Percentiles rank a stretch among this genome's conserved stretches.
phyloP scores from a whole-genome alignment of 441 rosid species.

The Aquilaria agallochum region DNA sequence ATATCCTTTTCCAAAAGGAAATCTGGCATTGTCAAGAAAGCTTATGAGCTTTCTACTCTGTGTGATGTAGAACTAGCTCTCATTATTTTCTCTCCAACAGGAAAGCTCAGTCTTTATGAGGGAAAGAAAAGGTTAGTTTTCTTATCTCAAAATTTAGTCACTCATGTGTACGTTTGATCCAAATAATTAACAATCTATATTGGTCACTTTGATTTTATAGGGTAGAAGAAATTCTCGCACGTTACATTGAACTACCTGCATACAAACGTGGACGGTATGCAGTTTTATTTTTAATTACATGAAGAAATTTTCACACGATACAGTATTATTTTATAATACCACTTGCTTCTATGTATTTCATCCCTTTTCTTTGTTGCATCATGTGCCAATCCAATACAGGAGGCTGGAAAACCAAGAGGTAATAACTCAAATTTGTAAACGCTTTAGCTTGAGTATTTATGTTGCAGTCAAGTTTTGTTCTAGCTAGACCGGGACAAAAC shows the following conservation, averaged over 20 bases:
- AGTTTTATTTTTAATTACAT: neutral
- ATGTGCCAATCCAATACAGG: neutral
- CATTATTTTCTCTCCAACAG: slow-evolving; percentile 40
- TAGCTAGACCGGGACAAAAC: no score
- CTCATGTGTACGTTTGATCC: neutral
- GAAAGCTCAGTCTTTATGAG: slow-evolving; percentile 37
- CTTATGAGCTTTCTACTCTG: slow-evolving; percentile 38
- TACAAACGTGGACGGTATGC: slow-evolving; percentile 24
- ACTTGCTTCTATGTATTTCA: neutral
- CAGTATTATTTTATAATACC: neutral
- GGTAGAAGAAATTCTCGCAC: slow-evolving; percentile 19
- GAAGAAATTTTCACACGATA: neutral
- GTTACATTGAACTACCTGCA: slow-evolving; percentile 17
- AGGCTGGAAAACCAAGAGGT: slow-evolving; percentile 31
- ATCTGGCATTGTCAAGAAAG: slow-evolving; percentile 44
- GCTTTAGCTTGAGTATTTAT: neutral
- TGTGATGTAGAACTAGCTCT: slow-evolving; percentile 42
- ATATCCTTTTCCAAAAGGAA: slow-evolving; percentile 47
- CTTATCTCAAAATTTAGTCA: neutral
- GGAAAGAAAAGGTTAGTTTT: slow-evolving; percentile 29
- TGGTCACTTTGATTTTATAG: slow-evolving; percentile 6
- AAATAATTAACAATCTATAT: neutral
- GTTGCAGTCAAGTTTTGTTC: no score
- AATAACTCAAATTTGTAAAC: neutral
- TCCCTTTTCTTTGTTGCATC: neutral